Percentiles rank a stretch among this genome's conserved stretches.
phyloP scores from a whole-genome alignment of 306 rosid genomes.

The Ormosia emarginata region DNA sequence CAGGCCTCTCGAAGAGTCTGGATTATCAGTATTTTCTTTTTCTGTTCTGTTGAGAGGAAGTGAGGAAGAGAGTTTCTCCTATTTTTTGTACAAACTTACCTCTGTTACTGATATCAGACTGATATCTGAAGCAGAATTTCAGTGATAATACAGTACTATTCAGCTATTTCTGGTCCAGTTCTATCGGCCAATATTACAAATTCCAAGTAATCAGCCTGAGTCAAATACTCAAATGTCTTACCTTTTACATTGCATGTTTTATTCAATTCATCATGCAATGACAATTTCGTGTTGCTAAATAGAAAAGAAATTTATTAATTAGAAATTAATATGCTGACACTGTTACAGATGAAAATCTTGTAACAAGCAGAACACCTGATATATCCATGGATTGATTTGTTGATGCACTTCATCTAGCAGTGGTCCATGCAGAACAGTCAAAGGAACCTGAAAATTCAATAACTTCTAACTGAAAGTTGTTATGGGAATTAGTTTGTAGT shows the following conservation, averaged over 20 bases:
- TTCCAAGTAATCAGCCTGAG: not conserved
- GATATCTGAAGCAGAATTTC: no score
- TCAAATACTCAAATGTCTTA: not conserved
- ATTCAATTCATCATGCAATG: conserved; percentile 16
- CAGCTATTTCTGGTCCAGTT: no score
- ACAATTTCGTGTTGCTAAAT: not conserved
- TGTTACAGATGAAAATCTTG: conserved; percentile 1
- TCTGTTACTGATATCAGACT: no score
- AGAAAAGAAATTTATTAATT: conserved; percentile 3
- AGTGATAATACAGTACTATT: no score
- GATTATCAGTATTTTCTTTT: no score
- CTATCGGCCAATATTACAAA: not conserved
- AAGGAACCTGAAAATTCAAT: conserved; percentile 34
- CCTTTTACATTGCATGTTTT: conserved; percentile 6
- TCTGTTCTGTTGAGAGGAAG: no score
- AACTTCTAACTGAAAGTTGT: not conserved
- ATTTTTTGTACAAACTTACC: no score
- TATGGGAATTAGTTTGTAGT: not conserved
- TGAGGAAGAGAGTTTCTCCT: no score
- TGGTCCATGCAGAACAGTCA: conserved; percentile 47
- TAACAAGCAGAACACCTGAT: conserved; percentile 45
- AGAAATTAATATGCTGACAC: conserved; percentile 11
- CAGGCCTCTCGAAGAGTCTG: no score
- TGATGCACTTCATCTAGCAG: conserved; percentile 57
- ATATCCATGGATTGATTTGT: conserved; percentile 57